Evolutionary conservation across 768 basidiomycete species (phyloP), one percentile per base, ranked within the genome.

Genomic region (Calocybe cyanea): DNA sequence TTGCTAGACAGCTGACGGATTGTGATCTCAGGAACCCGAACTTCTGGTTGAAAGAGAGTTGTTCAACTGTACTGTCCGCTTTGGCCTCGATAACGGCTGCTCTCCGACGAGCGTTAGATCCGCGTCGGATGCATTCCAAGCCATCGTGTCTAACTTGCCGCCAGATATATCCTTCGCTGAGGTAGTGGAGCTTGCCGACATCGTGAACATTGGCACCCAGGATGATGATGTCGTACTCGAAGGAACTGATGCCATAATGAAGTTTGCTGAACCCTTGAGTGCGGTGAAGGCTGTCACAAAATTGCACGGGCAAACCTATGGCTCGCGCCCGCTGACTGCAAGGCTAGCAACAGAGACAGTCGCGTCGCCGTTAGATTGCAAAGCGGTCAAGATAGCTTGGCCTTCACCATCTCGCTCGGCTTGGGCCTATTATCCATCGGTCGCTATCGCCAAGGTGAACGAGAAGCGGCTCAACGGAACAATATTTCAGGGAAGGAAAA

Each of bases 361-460:
- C 2, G 48, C 43, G 38, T 20, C 45, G 11, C 43, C 54, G 32
- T 28, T 50, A 20, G 45, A 55, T 40, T 57, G 57, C 41, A 57
- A 56, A 43, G 60, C 62, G 46, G 57, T 76, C 44, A 71, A 67
- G 47, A 41, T 81, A 4, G 63, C 59, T 20, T 79, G 77, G 75
- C 68, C 68, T 30, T 64, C 70, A 8, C 70, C 78, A 0, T 62
- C 59, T 41, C 52, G 59, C 20, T 60, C 60, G 7, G 77, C 72
- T 4, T 81, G 75, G 72, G 66, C 65, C 17, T 69, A 70, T 48
- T 83, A 78, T 53, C 19, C 58, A 4, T 65, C 65, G 2, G 59
- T 77, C 30, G 58, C 63, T 2, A 50, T 50, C n/a, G 79, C 78
- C 2, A 76, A 74, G 48, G 41, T 57, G 9, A 67, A 71, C 38